Base-by-base conservation (phyloP, 83 land plant genomes). In the Picea abies region DNA sequence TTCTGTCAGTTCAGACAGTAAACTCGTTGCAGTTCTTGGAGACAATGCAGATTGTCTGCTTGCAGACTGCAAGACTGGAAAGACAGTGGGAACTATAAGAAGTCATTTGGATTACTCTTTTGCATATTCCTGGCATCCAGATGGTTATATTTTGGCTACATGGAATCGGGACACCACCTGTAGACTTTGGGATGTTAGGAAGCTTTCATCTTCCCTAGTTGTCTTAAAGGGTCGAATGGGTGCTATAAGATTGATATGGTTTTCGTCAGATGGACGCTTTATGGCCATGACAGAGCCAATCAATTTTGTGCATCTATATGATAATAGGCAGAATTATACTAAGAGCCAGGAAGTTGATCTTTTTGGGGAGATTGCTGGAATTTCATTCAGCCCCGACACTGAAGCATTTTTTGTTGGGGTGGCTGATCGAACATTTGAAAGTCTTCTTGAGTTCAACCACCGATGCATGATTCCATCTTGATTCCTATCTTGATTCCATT, bases 351-450 rank as follows among this genome's bases (percentile, higher is more conserved):
- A 95, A 84, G 91, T 97, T 37, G 99, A 97, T 87, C 88, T 97
- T 14, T 97, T 97, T 87, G 99, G 99, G 14, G 99, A 97, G 91
- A 92, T 97, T 52, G 95, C 97, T 25, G 99, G 99, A 25, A 92
- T 97, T 69, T 89, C 96, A 29, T 95, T 97, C 84, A 97, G 98
- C 82, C 98, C 99, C 99, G 98, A 97, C 70, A 82, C 91, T 0
- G 99, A 94, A 84, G 88, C 95, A 37, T 92, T 97, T 3, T 97
- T 90, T 82, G 92, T 97, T 6, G 97, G 97, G 0, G 93, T 97
- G 56, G 90, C 98, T 4, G 99, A 97, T 56, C 91, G 97, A 22
- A 97, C 93, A 3, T 95, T 95, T 84, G 98, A 98, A 1, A 94
- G 99, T 82, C 80, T 97, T 44, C 84, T 97, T 29, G 99, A 97